Base-by-base conservation (phyloP, 345 rosid genomes). In the Hevea brasiliensis region DNA sequence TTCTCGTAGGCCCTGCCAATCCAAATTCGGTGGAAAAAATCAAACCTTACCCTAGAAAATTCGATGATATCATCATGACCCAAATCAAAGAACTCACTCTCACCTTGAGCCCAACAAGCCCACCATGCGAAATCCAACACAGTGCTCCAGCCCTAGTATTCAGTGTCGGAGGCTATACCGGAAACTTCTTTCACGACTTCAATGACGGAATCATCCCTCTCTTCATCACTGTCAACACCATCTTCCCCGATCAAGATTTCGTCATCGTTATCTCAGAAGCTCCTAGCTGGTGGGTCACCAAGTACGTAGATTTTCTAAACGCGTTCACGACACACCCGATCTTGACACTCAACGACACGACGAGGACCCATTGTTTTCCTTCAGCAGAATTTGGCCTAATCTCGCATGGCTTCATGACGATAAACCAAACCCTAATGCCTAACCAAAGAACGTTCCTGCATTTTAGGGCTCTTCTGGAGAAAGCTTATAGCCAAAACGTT, bases 131-230 rank as follows among this genome's bases (percentile, higher is more conserved):
- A 14, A 57, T 75, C 44, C 62, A 32, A 13, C 86, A 86, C 64
- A 21, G 2, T 11, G 48, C 14, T 29, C 82, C 85, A 7, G 85
- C 85, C 21, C 12, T 84, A 24, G 82, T 54, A 57, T 67, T 84
- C 71, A 74, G 80, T 47, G 72, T 74, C 37, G 84, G 84, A 2
- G 84, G 85, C 63, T 82, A 77, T 75, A 59, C 73, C 7, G 85
- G 83, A 26, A 84, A 84, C 76, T 74, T 80, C 73, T 81, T 72
- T 68, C 87, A 82, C 50, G 77, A 84, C 40, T 82, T 84, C 75
- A 73, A 68, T 41, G 87, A 84, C 8, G 72, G 72, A 3, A 62
- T 80, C 24, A 41, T 82, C 13, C 82, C 85, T 14, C 82, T 84
- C 54, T 84, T 60, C 74, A 73, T 81, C 81, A 84, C 87, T 66